A percentile compares a stretch with the other conserved stretches of the same genome.
Conservation (phyloP, 768 basidiomycete species). For the Thelephora aurantiotincta region DNA sequence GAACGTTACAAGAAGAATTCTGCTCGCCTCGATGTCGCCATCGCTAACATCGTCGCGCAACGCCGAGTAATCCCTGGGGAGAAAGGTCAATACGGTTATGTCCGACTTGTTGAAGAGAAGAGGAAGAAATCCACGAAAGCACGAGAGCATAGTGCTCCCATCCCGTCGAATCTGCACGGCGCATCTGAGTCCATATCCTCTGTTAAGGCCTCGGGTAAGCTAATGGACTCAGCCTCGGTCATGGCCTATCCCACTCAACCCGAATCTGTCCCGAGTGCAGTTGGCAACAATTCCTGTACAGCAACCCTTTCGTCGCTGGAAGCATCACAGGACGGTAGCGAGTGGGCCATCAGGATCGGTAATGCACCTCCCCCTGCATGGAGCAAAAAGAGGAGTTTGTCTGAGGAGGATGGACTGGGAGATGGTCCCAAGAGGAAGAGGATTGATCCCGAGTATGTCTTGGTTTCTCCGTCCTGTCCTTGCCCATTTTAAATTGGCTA, state of each 20-base stretch:
- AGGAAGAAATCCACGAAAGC: slow-evolving; percentile 22
- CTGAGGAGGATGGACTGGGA: slow-evolving; percentile 22
- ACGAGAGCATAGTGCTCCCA: slow-evolving; percentile 4
- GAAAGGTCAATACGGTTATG: slow-evolving; percentile 75
- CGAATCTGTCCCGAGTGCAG: slow-evolving; percentile 13
- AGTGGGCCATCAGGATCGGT: slow-evolving; percentile 57
- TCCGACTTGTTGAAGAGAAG: slow-evolving; percentile 62
- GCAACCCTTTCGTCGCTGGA: slow-evolving; percentile 58
- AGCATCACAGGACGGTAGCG: slow-evolving; percentile 34
- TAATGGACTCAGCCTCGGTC: too few relatives aligned
- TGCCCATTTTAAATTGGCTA: neutral
- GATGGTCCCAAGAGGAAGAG: slow-evolving; percentile 25
- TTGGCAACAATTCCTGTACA: slow-evolving; percentile 23
- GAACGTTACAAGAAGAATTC: slow-evolving; percentile 82
- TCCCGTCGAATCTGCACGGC: neutral
- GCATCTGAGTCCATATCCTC: neutral
- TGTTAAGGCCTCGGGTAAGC: slow-evolving; percentile 3
- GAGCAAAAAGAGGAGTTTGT: slow-evolving; percentile 41
- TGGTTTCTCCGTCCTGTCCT: neutral
- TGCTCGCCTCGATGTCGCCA: slow-evolving; percentile 46
- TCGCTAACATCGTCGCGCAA: slow-evolving; percentile 51
- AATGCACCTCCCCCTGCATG: slow-evolving; percentile 50
- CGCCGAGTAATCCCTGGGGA: slow-evolving; percentile 57
- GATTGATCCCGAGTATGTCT: slow-evolving; percentile 25
- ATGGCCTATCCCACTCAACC: too few relatives aligned